phyloP scores from a whole-genome alignment of 306 rosid genomes.

The Coriaria nepalensis region DNA sequence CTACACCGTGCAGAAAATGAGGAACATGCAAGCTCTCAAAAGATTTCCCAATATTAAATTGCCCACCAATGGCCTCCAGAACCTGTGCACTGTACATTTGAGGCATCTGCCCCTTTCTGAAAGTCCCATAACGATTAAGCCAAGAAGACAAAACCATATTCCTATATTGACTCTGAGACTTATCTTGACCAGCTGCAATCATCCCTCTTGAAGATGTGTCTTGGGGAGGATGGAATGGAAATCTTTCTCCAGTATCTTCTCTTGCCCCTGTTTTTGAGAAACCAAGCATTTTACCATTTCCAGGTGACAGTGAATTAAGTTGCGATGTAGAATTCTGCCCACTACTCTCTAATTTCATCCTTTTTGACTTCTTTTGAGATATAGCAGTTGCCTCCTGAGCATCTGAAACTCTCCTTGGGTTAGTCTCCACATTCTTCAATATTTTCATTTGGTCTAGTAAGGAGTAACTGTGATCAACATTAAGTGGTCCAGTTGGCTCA shows the following conservation, averaged over 20 bases:
- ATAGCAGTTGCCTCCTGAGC: slow-evolving; percentile 14
- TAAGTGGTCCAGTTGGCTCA: slow-evolving; percentile 15
- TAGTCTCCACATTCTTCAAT: slow-evolving; percentile 22
- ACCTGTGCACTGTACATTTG: slow-evolving; percentile 19
- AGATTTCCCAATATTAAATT: slow-evolving; percentile 23
- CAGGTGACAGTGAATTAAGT: slow-evolving; percentile 11
- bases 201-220: slow-evolving; percentile 18
- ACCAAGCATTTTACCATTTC: slow-evolving; percentile 15
- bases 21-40: slow-evolving; percentile 17
- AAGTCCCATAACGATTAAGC: slow-evolving; percentile 25
- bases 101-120: slow-evolving; percentile 29
- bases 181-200: slow-evolving; percentile 18
- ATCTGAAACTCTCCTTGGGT: slow-evolving; percentile 21
- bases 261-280: slow-evolving; percentile 21
- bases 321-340: slow-evolving; percentile 18
- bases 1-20: slow-evolving; percentile 20
- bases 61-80: slow-evolving; percentile 17
- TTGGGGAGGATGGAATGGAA: slow-evolving; percentile 15
- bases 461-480: slow-evolving; percentile 17
- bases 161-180: slow-evolving; percentile 20
- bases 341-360: slow-evolving; percentile 16
- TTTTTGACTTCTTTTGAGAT: slow-evolving; percentile 18
- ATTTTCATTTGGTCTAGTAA: slow-evolving; percentile 16
- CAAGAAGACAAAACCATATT: slow-evolving; percentile 18
- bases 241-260: slow-evolving; percentile 20